Conservation (phyloP, 495 filamentous ascomycete genomes). For the Hypoxylon perforatum region DNA sequence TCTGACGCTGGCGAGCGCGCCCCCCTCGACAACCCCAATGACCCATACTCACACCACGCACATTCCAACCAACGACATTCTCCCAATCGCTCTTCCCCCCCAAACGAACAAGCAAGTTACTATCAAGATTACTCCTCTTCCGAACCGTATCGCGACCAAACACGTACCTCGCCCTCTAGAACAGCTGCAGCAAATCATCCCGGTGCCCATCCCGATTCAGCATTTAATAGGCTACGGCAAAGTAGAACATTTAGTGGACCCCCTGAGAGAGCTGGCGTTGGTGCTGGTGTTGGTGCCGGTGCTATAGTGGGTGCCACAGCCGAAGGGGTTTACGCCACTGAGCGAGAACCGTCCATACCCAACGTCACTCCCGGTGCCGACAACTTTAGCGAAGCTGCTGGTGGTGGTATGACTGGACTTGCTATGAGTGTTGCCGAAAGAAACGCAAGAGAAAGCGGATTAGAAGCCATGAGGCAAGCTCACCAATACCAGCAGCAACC, state of each 20-base stretch:
- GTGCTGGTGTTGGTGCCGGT: conserved; percentile 15
- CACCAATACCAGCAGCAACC: conserved; percentile 50
- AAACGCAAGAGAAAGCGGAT: conserved; percentile 76
- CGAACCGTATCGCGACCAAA: conserved; percentile 32
- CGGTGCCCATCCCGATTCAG: conserved; percentile 55
- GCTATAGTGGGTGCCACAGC: conserved; percentile 29
- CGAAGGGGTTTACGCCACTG: conserved; percentile 18
- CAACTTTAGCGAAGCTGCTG: conserved; percentile 76
- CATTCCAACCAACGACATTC: conserved; percentile 33
- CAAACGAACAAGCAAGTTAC: conserved; percentile 38
- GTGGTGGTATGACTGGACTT: conserved; percentile 80
- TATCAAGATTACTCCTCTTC: conserved; percentile 42
- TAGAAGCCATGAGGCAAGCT: conserved; percentile 69
- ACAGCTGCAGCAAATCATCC: conserved; percentile 36
- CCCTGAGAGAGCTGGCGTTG: conserved; percentile 24
- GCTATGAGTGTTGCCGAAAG: conserved; percentile 78
- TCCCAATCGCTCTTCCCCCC: conserved; percentile 14
- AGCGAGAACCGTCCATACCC: conserved; percentile 39
- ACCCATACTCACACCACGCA: conserved; percentile 29
- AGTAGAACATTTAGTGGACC: conserved; percentile 50
- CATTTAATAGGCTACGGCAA: conserved; percentile 54
- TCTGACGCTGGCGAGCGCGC: conserved; percentile 52
- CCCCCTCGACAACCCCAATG: conserved; percentile 46
- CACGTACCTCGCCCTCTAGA: conserved; percentile 38
- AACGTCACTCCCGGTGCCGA: conserved; percentile 78